Evolutionary conservation across 2,329 filamentous ascomycete species (phyloP), one percentile per base, ranked within the genome.

Genomic region (Coniella vitis): DNA sequence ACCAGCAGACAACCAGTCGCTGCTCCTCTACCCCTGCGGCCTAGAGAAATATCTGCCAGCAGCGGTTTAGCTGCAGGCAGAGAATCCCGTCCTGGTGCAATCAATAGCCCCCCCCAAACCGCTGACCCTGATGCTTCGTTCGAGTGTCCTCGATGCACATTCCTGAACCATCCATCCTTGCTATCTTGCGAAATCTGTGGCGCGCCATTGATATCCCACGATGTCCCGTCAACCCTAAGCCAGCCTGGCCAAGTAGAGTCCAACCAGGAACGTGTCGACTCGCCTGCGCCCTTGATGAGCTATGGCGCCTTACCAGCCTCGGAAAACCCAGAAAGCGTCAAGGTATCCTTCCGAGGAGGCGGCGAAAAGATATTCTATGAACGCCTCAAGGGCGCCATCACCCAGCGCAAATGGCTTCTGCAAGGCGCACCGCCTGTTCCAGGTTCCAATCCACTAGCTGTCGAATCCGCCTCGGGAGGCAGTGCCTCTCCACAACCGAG

Each of bases 351-450:
- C 58, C 84, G 93, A 29, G 80, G 75, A 31, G 90, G 91, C 2
- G 93, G 93, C 1, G 91, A 90, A 53, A 91, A 90, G 66, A 84
- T 89, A 5, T 95, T 98, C 56, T 83, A 87, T 57, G 93, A 97
- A 58, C 79, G 90, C 41, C 73, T 98, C 2, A 97, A 95, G 61
- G 83, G 83, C 7, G 86, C 90, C 8, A 79, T 97, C 66, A 83
- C 90, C 2, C 93, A 98, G 65, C 81, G 93, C 13, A 97, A 97
- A 72, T 98, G 93, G 93, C 76, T 98, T 3, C 75, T 96, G 1
- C 86, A 93, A 48, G 84, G 87, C 60, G 93, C 93, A 1, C 93
- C 93, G 1, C 90, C 91, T 0, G 81, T 93, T 16, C 93, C 93
- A 1, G 84, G 77, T 54, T 77, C 79, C 25, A 73, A 65, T 31